Conservation (phyloP, 1,139 yeast species). For the Tardiomyces depauwii region DNA sequence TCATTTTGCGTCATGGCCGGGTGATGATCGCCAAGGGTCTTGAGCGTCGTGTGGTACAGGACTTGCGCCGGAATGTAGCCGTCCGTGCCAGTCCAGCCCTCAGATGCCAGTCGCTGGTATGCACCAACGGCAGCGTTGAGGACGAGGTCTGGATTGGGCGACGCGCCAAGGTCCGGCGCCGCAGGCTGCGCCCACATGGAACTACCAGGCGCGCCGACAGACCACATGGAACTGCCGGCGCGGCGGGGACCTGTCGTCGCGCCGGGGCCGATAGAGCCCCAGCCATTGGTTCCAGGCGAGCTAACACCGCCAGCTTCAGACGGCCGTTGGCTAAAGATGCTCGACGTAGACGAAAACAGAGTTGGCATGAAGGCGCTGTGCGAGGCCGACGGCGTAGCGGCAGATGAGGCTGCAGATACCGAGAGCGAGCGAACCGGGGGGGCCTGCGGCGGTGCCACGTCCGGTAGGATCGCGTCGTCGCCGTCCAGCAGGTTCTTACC, state of each 20-base stretch:
- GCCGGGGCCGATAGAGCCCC: not conserved
- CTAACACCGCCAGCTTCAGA: not conserved
- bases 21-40: conserved; percentile 11
- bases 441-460: not conserved
- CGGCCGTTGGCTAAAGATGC: not conserved
- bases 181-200: conserved; percentile 2
- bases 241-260: not conserved
- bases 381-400: not conserved
- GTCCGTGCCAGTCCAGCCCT: conserved; percentile 19
- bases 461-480: conserved; percentile 7
- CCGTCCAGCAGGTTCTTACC: conserved; percentile 14
- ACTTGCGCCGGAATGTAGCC: conserved; percentile 26
- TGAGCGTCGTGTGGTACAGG: conserved; percentile 20
- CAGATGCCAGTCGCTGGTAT: conserved; percentile 14
- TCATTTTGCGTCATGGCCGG: conserved; percentile 18
- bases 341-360: not conserved
- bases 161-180: not conserved
- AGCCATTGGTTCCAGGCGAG: not conserved
- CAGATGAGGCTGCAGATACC: not conserved
- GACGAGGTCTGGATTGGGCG: conserved; percentile 8
- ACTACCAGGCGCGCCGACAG: not conserved
- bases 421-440: no score
- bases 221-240: not conserved
- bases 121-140: conserved; percentile 17
- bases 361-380: not conserved